Evolutionary conservation across 805 yeast genomes (phyloP), one percentile per base, ranked within the genome.

Genomic region (Blastobotrys peoriensis): DNA sequence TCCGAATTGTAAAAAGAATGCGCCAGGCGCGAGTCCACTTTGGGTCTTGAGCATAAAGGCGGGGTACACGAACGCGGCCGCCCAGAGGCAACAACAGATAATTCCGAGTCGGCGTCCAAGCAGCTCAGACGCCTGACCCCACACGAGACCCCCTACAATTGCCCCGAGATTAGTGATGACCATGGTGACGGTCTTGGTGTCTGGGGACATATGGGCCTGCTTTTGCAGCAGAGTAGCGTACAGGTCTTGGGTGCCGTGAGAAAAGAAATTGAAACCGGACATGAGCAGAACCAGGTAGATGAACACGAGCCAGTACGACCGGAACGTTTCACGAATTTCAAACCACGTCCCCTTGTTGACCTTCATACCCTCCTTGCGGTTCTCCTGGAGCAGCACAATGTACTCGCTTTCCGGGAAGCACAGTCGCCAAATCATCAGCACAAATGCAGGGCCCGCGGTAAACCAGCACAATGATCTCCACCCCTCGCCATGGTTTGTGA

Each of bases 401-500:
- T 70, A 66, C 36, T 73, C 74, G 5, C 83, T 74, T 62, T 82
- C 88, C 2, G 83, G 83, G 38, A 74, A 64, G 34, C 65, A 62
- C 43, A 69, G 53, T 61, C 88, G 73, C 81, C 83, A 80, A 18
- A 66, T 46, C 33, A 79, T 70, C 40, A 83, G 65, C 15, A 81
- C 52, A 5, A 75, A 70, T 1, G 85, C 80, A 5, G 81, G 75
- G 21, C 80, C 81, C n/a, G 86, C 75, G 22, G 78, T 69, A 56
- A 83, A 81, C 86, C 87, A 82, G 62, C 78, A 81, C 33, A 80
- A 63, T 1, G 83, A 70, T 55, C 86, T 70, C 89, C 89, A 82
- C 4, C 74, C 71, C 76, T 37, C 74, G 3, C 74, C 70, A 50
- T 78, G 74, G 2, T 59, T 51, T 43, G 73, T 71, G 45, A 69